Percentiles rank a stretch among this genome's conserved stretches.
phyloP scores from a whole-genome alignment of 371 early-diverging fungal species.

The Saksenaea vasiformis region DNA sequence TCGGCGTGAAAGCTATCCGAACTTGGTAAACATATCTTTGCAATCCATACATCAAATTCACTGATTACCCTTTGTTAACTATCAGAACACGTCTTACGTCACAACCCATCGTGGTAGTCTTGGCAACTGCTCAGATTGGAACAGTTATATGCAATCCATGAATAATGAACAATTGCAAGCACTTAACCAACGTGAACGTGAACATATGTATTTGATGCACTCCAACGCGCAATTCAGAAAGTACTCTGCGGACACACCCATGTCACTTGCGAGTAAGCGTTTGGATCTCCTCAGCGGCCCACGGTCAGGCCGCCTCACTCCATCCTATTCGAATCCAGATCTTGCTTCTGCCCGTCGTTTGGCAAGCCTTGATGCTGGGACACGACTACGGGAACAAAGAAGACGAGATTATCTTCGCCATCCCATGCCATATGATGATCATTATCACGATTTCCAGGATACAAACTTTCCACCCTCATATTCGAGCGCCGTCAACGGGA shows the following conservation, averaged over 20 bases:
- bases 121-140: constrained; percentile 18
- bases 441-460: constrained; percentile 6
- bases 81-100: constrained; percentile 42
- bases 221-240: constrained; percentile 21
- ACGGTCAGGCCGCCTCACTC: constrained; percentile 26
- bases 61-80: too few relatives aligned
- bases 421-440: not conserved
- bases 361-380: constrained; percentile 24
- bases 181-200: not conserved
- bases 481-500: not conserved
- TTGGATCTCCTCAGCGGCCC: constrained; percentile 22
- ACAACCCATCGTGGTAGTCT: constrained; percentile 34
- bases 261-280: constrained; percentile 27
- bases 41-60: too few relatives aligned
- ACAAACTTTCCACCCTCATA: not conserved
- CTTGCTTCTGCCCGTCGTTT: constrained; percentile 32
- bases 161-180: constrained; percentile 10
- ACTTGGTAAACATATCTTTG: constrained; percentile 23
- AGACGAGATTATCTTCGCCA: not conserved
- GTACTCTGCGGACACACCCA: constrained; percentile 28
- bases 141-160: constrained; percentile 12
- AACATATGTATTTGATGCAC: constrained; percentile 12
- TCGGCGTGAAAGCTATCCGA: constrained; percentile 44
- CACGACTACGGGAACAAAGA: constrained; percentile 11
- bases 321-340: constrained; percentile 48